phyloP scores from a whole-genome alignment of 2,329 filamentous ascomycete species.

The Grosmannia penicillata region DNA sequence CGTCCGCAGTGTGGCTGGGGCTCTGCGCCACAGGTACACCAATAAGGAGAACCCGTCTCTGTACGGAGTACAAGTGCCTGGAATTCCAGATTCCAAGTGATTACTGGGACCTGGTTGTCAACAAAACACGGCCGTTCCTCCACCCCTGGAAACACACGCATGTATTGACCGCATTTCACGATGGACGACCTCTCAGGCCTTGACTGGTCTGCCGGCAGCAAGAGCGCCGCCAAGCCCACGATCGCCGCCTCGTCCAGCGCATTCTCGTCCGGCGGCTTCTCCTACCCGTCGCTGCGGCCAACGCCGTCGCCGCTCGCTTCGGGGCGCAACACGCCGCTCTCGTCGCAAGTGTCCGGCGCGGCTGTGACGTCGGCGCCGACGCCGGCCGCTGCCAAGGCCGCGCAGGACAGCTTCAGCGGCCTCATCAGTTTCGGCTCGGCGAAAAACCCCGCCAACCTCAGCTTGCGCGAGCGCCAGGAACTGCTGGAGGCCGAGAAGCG shows the following conservation, averaged over 20 bases:
- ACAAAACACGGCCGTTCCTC: too few species aligned
- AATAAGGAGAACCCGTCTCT: too few species aligned
- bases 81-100: too few species aligned
- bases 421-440: conserved; percentile 45
- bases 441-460: conserved; percentile 54
- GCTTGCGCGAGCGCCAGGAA: conserved; percentile 63
- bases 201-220: conserved; percentile 35
- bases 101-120: too few species aligned
- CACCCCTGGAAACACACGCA: not conserved
- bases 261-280: conserved; percentile 20
- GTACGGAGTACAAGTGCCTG: too few species aligned
- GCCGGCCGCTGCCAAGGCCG: conserved; percentile 29
- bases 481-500: conserved; percentile 50
- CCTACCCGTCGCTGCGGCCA: conserved; percentile 37
- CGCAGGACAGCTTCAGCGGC: conserved; percentile 64
- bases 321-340: conserved; percentile 40
- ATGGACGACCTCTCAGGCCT: conserved; percentile 51
- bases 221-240: conserved; percentile 6
- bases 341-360: conserved; percentile 30
- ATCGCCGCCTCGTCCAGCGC: conserved; percentile 18
- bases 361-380: conserved; percentile 20
- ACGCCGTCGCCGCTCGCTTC: conserved; percentile 41
- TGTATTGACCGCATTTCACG: not conserved
- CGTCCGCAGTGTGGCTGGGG: too few species aligned
- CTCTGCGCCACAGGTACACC: too few species aligned